Base-by-base conservation (phyloP, 768 basidiomycete genomes). In the Gautieria morchelliformis region DNA sequence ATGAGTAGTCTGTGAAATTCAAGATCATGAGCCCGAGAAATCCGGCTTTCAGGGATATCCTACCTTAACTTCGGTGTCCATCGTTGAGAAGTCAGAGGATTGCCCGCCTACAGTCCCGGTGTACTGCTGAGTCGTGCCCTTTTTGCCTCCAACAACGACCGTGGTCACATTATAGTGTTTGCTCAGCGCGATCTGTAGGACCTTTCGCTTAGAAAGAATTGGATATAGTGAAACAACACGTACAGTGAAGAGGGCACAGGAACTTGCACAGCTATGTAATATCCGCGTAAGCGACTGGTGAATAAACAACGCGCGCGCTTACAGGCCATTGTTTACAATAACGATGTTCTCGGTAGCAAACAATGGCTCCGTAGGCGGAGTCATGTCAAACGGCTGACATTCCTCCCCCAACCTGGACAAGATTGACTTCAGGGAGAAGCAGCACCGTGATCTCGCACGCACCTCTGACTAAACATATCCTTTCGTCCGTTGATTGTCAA, bases 51-150 rank as follows among this genome's bases (percentile, higher is more conserved):
- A 33, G 20, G 30, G 30, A 17, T 12, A 51, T 24, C 70, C 75
- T 39, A 80, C 78, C 74, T 81, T 83, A 59, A 82, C 71, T 65
- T 82, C 77, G 12, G 79, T 80, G 63, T 83, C 80, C 11, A 83
- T 78, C n/a, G 71, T 75, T 1, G 77, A 72, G 64, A 78, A 83
- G 61, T 77, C 75, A 1, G 77, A 77, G 4, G 79, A 81, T 67
- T 84, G 79, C 0, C 82, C 82, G n/a, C 81, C 82, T 32, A 83
- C 81, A 39, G 75, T 78, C 19, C 82, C 82, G 60, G 79, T 81
- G 63, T 82, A 83, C 62, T 82, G 74, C 62, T 83, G 82, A 40
- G 65, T 66, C 9, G 74, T 67, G 50, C 67, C 72, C 11, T 71
- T 63, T 62, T 74, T 75, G 37, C 81, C 82, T 24, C 80, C 81